A percentile compares a stretch with the other conserved stretches of the same genome.
These are phyloP conservation scores for Henckelia pumila DNA, from an alignment of 257 asterid species.

Conservation along the genomic window DNA sequence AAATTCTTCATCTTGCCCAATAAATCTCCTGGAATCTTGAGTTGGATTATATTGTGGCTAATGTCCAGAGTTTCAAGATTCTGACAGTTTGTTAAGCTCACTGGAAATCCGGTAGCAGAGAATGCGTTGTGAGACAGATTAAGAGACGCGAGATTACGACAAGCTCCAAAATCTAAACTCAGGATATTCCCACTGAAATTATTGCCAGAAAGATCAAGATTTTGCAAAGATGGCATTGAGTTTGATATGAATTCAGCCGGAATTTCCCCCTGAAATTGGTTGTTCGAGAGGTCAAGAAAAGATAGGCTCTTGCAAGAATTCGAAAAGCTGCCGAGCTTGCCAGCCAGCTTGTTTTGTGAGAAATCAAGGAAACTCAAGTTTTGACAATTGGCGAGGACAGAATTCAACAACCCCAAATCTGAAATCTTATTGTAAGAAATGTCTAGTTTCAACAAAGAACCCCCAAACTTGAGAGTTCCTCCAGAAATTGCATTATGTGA, in stretches of 20 bases:
- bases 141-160: conserved; percentile 51
- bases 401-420: conserved; percentile 42
- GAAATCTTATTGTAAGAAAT: conserved; percentile 55
- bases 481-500: conserved; percentile 59
- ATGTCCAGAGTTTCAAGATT: conserved; percentile 54
- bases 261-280: conserved; percentile 43
- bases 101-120: conserved; percentile 52
- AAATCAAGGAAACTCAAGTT: conserved; percentile 53
- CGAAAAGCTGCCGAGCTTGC: conserved; percentile 40
- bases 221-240: conserved; percentile 30
- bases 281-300: conserved; percentile 43
- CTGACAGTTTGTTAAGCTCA: conserved; percentile 51
- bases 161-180: conserved; percentile 44
- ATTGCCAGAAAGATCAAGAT: conserved; percentile 63
- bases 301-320: conserved; percentile 55
- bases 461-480: conserved; percentile 53
- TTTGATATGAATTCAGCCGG: conserved; percentile 36
- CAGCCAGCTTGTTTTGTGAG: conserved; percentile 53
- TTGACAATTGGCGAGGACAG: conserved; percentile 53
- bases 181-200: conserved; percentile 57
- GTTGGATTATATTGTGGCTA: conserved; percentile 49
- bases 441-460: conserved; percentile 61
- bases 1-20: conserved; percentile 50
- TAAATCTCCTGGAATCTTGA: conserved; percentile 51
- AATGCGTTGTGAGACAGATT: conserved; percentile 60